Evolutionary conservation across 2,329 filamentous ascomycete species (phyloP), one percentile per base, ranked within the genome.

Genomic region (Colletotrichum gigasporum): DNA sequence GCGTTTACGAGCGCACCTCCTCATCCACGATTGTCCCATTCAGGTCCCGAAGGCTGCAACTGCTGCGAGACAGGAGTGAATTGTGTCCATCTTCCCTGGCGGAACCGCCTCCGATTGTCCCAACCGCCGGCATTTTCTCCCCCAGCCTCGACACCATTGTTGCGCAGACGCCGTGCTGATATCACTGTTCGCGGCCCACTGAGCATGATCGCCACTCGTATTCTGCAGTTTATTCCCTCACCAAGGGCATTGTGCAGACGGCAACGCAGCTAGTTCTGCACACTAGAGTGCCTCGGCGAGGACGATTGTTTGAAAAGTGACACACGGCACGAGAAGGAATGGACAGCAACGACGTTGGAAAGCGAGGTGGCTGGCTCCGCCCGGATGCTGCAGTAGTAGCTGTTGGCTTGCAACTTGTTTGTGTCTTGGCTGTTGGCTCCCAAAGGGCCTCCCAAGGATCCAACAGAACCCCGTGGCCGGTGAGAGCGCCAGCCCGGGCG

Each of bases 191-290:
- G 16, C 47, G 48, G 47, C 42, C 48, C 41, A 60, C 56, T 54
- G 44, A 58, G 5, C n/a, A n/a, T 32, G 37, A 65, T 63, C 59
- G 63, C 63, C 63, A 65, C 63, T 65, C 63, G 63, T 65, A 65
- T 65, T 57, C 63, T 65, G 63, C 58, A 53, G 37, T 41, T 39
- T 54, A 26, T 41, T 42, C 41, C 41, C 35, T 56, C 51, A 50
- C 58, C 18, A 20, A 28, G 26, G 32, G 35, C 48, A 16, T 41
- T 41, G 45, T 63, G 58, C 51, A 63, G 44, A 51, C 12, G 24
- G 18, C 51, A 37, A 57, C 32, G 63, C 63, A 63, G 63, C 58
- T 63, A 52, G 52, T 39, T 26, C 51, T 47, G 58, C 58, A 57
- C n/a, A 34, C 41, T 54, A 61, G 47, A 50, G 55, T 37, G 18